These are phyloP conservation scores for Zymoseptoria ardabiliae DNA, from an alignment of 2,329 filamentous ascomycete genomes.

Conservation along the genomic window DNA sequence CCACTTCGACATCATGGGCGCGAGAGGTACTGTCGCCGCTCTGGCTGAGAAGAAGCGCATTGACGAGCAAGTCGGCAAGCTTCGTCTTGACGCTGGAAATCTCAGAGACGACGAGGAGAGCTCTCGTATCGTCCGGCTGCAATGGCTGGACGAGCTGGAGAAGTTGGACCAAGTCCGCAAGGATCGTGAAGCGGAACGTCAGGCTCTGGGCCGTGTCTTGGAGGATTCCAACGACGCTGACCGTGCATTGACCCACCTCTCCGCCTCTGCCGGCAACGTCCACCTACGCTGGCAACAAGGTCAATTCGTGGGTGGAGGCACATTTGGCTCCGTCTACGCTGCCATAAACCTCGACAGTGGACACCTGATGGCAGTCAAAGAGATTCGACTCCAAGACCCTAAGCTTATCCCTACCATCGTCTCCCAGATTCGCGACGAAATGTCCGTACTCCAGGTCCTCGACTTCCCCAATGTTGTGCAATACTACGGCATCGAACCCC, in stretches of 20 bases:
- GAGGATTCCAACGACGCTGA: constrained; percentile 96
- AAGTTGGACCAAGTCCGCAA: constrained; percentile 72
- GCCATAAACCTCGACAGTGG: constrained; percentile 96
- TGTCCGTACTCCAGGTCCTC: constrained; percentile 89
- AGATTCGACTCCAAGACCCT: constrained; percentile 93
- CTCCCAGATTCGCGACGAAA: constrained; percentile 90
- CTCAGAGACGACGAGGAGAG: constrained; percentile 80
- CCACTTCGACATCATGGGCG: constrained; percentile 98
- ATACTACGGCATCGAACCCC: constrained; percentile 96
- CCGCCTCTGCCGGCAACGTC: constrained; percentile 88
- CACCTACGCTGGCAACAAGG: constrained; percentile 97
- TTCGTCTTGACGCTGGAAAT: constrained; percentile 68
- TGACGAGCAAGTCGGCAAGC: constrained; percentile 68
- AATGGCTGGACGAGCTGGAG: constrained; percentile 65
- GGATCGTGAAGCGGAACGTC: constrained; percentile 74
- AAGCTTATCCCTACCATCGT: constrained; percentile 93
- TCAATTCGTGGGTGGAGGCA: constrained; percentile 94
- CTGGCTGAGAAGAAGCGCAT: constrained; percentile 86
- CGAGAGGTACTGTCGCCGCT: constrained; percentile 83
- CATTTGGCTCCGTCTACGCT: constrained; percentile 94
- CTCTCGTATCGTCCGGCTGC: constrained; percentile 62
- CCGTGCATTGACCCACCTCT: constrained; percentile 85
- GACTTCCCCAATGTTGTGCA: constrained; percentile 97
- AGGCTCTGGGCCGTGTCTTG: constrained; percentile 80
- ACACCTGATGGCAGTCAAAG: constrained; percentile 96